phyloP scores from a whole-genome alignment of 148 eudicot species.

The Chenopodium album region DNA sequence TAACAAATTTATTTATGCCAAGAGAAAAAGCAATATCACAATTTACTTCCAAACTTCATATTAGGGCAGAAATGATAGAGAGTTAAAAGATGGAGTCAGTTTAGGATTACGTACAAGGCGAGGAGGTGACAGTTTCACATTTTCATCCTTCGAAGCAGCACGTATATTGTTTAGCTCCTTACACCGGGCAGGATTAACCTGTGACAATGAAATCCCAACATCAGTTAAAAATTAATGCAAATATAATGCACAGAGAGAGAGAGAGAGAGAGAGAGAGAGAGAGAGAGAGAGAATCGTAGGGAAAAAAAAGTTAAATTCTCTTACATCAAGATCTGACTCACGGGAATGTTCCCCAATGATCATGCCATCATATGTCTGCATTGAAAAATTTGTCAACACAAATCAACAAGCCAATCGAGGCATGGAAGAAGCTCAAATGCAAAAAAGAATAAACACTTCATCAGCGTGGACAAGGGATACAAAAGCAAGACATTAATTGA shows the following conservation, averaged over 20 bases:
- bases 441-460: not conserved
- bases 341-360: slow-evolving; percentile 97
- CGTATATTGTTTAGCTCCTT: slow-evolving; percentile 87
- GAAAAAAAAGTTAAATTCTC: slow-evolving; percentile 18
- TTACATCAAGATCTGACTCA: slow-evolving; percentile 94
- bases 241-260: too few relatives aligned
- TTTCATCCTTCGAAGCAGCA: slow-evolving; percentile 80
- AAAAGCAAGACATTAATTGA: not conserved
- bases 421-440: not conserved
- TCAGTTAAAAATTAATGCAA: not conserved
- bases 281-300: too few relatives aligned
- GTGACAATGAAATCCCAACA: slow-evolving; percentile 18
- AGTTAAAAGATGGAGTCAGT: slow-evolving; percentile 7
- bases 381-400: not conserved
- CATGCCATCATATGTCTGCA: slow-evolving; percentile 98
- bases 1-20: not conserved
- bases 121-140: slow-evolving; percentile 87
- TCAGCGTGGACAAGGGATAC: not conserved
- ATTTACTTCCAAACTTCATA: not conserved
- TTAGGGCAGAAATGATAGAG: not conserved
- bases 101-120: slow-evolving; percentile 61
- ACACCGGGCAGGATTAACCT: slow-evolving; percentile 85
- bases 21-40: not conserved
- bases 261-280: too few relatives aligned
- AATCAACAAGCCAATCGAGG: slow-evolving; percentile 10